Base-by-base conservation (phyloP, 2,329 filamentous ascomycete species). In the Aspergillus spinulosporus region DNA sequence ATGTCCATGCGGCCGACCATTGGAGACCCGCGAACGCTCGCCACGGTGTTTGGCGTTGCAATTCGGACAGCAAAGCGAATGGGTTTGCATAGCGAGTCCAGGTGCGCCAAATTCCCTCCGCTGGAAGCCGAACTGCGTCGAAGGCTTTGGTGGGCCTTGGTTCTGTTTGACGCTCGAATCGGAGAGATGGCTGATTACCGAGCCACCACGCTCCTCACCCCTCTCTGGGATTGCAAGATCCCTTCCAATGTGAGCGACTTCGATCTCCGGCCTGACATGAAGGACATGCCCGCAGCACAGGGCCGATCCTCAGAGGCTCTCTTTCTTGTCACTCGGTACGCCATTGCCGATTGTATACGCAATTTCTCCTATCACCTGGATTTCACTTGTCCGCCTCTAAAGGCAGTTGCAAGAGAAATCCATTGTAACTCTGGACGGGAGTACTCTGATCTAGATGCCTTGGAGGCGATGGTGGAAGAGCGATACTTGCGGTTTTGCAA, bases 121-220 rank as follows among this genome's bases (percentile, higher is more conserved):
- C 32, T 88, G 52, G 87, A 90, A 64, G 81, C 84, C 3, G 88
- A 90, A 72, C 82, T 89, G 71, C 82, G 87, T n/a, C 82, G 88
- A 49, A 80, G 88, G 37, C 74, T 91, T 1, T 90, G 87, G 88
- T 91, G 87, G 87, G 83, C 85, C 32, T 77, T 92, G 12, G 79
- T 87, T 11, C 77, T 84, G 28, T 87, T 89, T 62, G 88, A 92
- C 68, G 79, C 82, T 58, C 85, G 88, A 21, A 82, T 89, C 37
- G 81, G 85, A 55, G 88, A 90, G 68, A 82, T 90, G 70, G 81
- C 84, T 3, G 82, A 83, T 48, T 83, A 66, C 54, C 76, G 71
- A 58, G 64, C 63, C 7, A 57, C 68, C 1, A 67, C 62, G 8
- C 7, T 12, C 2, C 56, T 81, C 11, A 59, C 60, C 58, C 77